Conservation (phyloP, 2,329 filamentous ascomycete genomes). For the Fusarium sp. region DNA sequence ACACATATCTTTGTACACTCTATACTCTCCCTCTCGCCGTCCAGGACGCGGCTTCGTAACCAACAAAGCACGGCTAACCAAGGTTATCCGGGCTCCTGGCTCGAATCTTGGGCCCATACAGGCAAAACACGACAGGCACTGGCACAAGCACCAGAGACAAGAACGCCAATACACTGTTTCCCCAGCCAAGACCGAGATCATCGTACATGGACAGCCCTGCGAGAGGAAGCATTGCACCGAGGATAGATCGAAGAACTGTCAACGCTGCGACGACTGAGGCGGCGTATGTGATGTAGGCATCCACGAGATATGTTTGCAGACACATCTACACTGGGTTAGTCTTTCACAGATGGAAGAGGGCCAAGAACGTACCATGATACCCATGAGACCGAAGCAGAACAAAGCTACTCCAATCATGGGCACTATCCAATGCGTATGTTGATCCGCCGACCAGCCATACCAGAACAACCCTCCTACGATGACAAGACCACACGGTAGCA, state of each 20-base stretch:
- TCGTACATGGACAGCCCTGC: conserved; percentile 58
- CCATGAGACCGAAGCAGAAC: conserved; percentile 56
- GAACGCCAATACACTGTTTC: conserved; percentile 55
- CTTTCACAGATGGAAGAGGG: fast-evolving
- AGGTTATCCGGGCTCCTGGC: conserved; percentile 37
- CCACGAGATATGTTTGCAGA: conserved; percentile 51
- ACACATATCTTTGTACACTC: no score
- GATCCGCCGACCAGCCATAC: conserved; percentile 46
- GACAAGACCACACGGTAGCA: conserved; percentile 37
- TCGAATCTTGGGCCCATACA: conserved; percentile 40
- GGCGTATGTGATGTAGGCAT: conserved; percentile 45
- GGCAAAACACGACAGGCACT: conserved; percentile 32
- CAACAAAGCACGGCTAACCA: not conserved
- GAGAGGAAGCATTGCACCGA: conserved; percentile 71
- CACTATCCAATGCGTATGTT: conserved; percentile 44
- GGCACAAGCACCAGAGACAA: conserved; percentile 48
- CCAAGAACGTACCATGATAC: conserved; percentile 48
- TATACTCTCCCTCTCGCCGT: no score
- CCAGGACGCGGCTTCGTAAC: no score
- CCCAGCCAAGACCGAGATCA: conserved; percentile 59
- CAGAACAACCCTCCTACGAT: conserved; percentile 43
- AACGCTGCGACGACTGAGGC: conserved; percentile 46
- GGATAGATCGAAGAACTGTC: conserved; percentile 59
- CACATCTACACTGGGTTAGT: conserved; percentile 37
- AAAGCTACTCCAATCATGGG: conserved; percentile 53